These are phyloP conservation scores for Paecilomyces fulvus DNA, from an alignment of 2,329 filamentous ascomycete genomes.

Conservation along the genomic window DNA sequence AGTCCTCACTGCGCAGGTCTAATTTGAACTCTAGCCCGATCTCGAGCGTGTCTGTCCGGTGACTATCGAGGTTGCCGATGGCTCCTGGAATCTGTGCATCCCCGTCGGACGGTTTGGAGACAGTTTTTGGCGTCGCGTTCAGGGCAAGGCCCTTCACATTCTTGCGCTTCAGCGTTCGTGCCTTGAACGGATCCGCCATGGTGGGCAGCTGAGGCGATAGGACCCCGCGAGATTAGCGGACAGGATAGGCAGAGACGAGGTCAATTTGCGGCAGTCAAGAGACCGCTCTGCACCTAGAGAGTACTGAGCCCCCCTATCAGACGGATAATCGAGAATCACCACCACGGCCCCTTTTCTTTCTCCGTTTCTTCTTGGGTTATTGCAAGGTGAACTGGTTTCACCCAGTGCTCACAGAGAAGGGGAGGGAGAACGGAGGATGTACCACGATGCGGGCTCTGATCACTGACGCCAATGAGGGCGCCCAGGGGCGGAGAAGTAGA, in stretches of 20 bases:
- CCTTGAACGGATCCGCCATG: slow-evolving; percentile 56
- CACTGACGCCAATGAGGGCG: not conserved
- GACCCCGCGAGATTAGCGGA: slow-evolving; percentile 14
- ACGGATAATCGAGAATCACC: not conserved
- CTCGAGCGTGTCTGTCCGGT: slow-evolving; percentile 66
- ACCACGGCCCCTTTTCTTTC: not conserved
- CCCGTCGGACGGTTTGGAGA: slow-evolving; percentile 62
- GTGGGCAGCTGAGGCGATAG: slow-evolving; percentile 7
- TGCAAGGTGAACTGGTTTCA: not conserved
- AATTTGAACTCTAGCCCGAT: slow-evolving; percentile 97
- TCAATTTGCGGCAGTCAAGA: not conserved
- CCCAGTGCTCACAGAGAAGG: not conserved
- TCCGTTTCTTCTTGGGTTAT: not conserved
- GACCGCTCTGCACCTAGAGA: not conserved
- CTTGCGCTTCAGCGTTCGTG: slow-evolving; percentile 91
- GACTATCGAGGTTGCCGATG: slow-evolving; percentile 49
- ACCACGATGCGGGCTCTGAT: not conserved
- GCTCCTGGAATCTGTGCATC: slow-evolving; percentile 56
- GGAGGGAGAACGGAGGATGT: not conserved
- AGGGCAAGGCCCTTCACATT: slow-evolving; percentile 95
- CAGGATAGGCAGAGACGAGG: not conserved
- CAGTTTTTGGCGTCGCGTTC: slow-evolving; percentile 63
- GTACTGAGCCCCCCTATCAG: not conserved
- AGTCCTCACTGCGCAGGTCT: slow-evolving; percentile 81
- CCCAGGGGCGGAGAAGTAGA: not conserved